Evolutionary conservation across 345 rosid species (phyloP).

Genomic region (Reutealis trisperma): DNA sequence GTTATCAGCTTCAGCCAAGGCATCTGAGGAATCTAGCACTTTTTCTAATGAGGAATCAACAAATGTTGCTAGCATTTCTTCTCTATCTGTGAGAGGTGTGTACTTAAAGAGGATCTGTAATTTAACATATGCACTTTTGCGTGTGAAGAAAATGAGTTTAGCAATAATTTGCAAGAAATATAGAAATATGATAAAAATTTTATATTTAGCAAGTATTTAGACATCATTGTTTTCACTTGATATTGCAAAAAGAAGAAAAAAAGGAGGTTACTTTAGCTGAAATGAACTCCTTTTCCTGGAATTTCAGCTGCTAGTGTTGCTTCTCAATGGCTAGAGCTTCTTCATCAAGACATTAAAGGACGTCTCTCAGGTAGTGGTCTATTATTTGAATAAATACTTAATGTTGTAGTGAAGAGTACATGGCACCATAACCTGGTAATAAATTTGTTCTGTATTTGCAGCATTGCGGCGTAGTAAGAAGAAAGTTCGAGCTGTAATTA

Average conservation of each 20-base stretch:
- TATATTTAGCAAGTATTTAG: not conserved
- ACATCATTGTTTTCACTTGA: constrained; percentile 1
- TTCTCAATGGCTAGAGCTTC: constrained; percentile 92
- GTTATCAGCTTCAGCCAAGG: constrained; percentile 53
- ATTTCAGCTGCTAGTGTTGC: constrained; percentile 88
- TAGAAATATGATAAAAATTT: not conserved
- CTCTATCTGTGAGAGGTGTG: constrained; percentile 75
- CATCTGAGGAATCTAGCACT: constrained; percentile 44
- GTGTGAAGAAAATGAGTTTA: not conserved
- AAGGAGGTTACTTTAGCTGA: constrained; percentile 20
- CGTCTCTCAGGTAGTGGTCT: constrained; percentile 69
- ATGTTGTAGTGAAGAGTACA: not conserved
- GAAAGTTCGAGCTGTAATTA: constrained; percentile 74
- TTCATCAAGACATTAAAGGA: constrained; percentile 89
- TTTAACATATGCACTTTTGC: not conserved
- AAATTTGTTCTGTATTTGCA: constrained; percentile 36
- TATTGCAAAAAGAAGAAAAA: not conserved
- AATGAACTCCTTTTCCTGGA: not conserved
- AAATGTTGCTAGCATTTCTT: constrained; percentile 42
- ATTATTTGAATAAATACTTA: constrained; percentile 1
- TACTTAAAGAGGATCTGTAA: not conserved
- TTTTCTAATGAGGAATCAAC: constrained; percentile 48
- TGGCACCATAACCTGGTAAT: constrained; percentile 10
- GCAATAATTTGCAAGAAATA: not conserved
- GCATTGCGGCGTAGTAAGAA: constrained; percentile 89